Evolutionary conservation across 805 yeast species (phyloP).

Genomic region (Starmerella floricola): DNA sequence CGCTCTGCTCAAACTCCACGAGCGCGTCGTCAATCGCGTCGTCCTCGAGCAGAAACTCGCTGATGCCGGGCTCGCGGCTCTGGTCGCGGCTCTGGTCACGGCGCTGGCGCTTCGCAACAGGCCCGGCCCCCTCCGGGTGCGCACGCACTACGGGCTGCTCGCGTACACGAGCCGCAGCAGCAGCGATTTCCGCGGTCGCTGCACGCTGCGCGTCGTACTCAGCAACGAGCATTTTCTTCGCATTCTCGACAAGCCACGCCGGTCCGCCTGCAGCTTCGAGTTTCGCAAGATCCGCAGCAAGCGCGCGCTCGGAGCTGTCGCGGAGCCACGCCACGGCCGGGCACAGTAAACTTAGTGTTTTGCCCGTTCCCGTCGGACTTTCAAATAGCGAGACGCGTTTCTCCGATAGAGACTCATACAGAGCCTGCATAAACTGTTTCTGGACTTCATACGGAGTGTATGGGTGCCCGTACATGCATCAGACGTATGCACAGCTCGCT

Average conservation of each 20-base stretch:
- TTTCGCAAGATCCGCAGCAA: conserved; percentile 13
- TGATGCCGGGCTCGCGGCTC: background rate
- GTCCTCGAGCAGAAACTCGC: conserved; percentile 12
- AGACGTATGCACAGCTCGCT: too few species aligned
- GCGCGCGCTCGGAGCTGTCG: conserved; percentile 26
- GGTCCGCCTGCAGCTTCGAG: conserved; percentile 47
- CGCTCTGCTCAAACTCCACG: background rate
- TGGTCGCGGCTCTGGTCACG: too few species aligned
- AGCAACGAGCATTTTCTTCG: conserved; percentile 22
- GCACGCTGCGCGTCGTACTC: conserved; percentile 18
- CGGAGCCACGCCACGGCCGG: conserved; percentile 75
- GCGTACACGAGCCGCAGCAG: background rate
- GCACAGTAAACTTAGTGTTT: conserved; percentile 77
- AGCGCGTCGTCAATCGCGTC: conserved; percentile 2
- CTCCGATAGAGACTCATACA: conserved; percentile 46
- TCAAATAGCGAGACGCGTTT: conserved; percentile 71
- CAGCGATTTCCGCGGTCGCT: conserved; percentile 23
- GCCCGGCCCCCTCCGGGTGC: background rate
- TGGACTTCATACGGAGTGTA: conserved; percentile 73
- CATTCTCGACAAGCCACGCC: conserved; percentile 48
- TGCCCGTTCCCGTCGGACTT: conserved; percentile 89
- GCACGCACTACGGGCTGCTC: too few species aligned
- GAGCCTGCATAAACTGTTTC: conserved; percentile 55
- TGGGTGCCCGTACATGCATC: conserved; percentile 52
- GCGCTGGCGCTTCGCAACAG: too few species aligned